A percentile compares a stretch with the other conserved stretches of the same genome.
Conservation (phyloP, 129 eudicot species). For the Chrysanthemum lavandulifolium region DNA sequence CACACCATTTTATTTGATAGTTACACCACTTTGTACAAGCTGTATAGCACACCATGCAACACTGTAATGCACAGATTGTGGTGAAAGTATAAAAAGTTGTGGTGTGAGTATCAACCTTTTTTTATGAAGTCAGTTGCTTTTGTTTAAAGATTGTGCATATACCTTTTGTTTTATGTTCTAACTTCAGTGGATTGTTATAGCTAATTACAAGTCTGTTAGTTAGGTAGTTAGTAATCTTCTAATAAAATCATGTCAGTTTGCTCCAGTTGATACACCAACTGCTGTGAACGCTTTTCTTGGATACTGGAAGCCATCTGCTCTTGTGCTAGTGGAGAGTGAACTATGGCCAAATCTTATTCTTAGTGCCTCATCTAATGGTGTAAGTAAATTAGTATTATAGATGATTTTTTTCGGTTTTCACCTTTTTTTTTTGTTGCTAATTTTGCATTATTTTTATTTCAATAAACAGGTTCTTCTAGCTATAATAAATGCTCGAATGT, state of each 20-base stretch:
- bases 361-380: constrained; percentile 69
- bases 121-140: constrained; percentile 12
- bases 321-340: constrained; percentile 83
- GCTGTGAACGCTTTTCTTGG: constrained; percentile 75
- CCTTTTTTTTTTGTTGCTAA: not conserved
- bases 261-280: constrained; percentile 88
- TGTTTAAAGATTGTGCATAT: not conserved
- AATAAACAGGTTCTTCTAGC: constrained; percentile 57
- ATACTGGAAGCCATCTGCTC: constrained; percentile 91
- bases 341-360: constrained; percentile 95
- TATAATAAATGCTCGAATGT: constrained; percentile 84
- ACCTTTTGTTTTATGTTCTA: not conserved
- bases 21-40: too few relatives aligned
- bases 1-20: too few relatives aligned
- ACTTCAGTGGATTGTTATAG: not conserved
- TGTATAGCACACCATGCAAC: too few relatives aligned
- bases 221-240: not conserved
- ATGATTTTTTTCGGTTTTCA: not conserved
- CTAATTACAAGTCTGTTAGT: not conserved
- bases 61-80: too few relatives aligned
- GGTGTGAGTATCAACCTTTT: not conserved
- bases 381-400: constrained; percentile 32
- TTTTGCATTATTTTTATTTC: not conserved
- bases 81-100: too few relatives aligned
- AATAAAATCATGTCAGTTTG: constrained; percentile 60